Percentiles rank a stretch among this genome's conserved stretches.
phyloP scores from a whole-genome alignment of 148 eudicot genomes.

The Beta vulgaris region DNA sequence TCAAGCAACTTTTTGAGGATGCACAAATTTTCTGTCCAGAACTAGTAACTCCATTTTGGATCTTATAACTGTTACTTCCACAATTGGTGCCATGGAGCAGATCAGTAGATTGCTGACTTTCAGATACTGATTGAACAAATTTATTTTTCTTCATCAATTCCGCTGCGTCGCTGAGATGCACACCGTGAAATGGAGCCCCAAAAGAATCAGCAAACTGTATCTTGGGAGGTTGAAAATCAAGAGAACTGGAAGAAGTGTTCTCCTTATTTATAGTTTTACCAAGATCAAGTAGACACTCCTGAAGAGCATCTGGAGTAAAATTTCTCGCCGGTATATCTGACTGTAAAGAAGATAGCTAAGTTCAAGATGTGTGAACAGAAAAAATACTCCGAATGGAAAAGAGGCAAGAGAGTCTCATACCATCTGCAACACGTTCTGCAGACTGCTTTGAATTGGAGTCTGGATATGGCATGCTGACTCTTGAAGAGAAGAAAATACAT shows the following conservation, averaged over 20 bases:
- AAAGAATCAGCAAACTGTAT: constrained; percentile 31
- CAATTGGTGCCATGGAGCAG: constrained; percentile 17
- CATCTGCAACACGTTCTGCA: constrained; percentile 40
- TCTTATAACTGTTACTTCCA: constrained; percentile 17
- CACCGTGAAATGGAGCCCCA: constrained; percentile 26
- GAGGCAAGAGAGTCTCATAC: constrained; percentile 35
- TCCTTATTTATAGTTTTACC: constrained; percentile 30
- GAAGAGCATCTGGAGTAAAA: constrained; percentile 36
- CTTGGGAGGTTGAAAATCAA: constrained; percentile 26
- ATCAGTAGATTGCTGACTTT: constrained; percentile 26
- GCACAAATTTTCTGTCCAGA: constrained; percentile 14
- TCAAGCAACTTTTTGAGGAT: constrained; percentile 27
- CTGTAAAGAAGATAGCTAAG: constrained; percentile 38
- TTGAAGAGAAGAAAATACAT: constrained; percentile 47
- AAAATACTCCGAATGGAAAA: constrained; percentile 8
- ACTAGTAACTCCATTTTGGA: constrained; percentile 19
- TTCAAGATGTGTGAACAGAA: constrained; percentile 22
- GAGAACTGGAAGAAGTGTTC: constrained; percentile 22
- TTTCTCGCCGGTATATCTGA: constrained; percentile 36
- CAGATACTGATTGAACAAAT: constrained; percentile 31
- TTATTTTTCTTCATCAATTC: constrained; percentile 27
- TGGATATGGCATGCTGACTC: constrained; percentile 31
- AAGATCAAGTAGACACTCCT: constrained; percentile 27
- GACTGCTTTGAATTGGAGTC: constrained; percentile 25
- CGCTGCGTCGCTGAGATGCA: constrained; percentile 23